A percentile compares a stretch with the other conserved stretches of the same genome.
phyloP scores from a whole-genome alignment of 345 rosid genomes.

The Linum usitatissimum region DNA sequence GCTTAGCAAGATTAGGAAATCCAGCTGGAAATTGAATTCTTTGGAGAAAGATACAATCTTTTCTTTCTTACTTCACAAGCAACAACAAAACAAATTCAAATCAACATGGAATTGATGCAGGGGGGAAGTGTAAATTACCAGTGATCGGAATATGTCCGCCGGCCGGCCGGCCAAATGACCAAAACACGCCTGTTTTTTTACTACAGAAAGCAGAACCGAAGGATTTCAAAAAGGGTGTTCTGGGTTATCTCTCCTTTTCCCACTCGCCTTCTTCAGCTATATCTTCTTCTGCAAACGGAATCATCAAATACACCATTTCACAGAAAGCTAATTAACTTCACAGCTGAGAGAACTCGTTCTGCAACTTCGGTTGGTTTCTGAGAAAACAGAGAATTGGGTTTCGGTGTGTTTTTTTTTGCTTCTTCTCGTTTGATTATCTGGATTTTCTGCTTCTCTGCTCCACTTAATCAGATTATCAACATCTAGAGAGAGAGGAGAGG shows the following conservation, averaged over 20 bases:
- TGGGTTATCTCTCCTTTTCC: conserved; percentile 22
- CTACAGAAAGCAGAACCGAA: background rate
- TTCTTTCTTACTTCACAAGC: background rate
- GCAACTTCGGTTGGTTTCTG: background rate
- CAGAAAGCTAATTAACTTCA: background rate
- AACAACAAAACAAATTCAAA: background rate
- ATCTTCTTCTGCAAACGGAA: conserved; percentile 8
- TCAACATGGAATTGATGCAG: background rate
- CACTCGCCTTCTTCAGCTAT: conserved; percentile 32
- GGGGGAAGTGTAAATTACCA: background rate
- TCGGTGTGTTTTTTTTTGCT: conserved; percentile 14
- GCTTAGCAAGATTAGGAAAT: background rate
- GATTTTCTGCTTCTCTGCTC: conserved; percentile 3
- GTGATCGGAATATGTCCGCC: background rate
- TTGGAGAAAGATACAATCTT: background rate
- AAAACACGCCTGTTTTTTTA: background rate
- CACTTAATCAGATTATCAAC: background rate
- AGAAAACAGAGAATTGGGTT: background rate
- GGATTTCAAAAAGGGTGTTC: background rate
- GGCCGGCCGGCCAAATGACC: background rate
- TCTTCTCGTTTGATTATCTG: background rate
- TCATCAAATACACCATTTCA: conserved; percentile 6
- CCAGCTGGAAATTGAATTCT: background rate
- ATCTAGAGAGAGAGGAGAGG: conserved; percentile 5
- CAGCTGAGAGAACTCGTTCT: background rate